Percentiles rank a stretch among this genome's conserved stretches.
Conservation (phyloP, 805 yeast species). For the Candida vaughaniae region DNA sequence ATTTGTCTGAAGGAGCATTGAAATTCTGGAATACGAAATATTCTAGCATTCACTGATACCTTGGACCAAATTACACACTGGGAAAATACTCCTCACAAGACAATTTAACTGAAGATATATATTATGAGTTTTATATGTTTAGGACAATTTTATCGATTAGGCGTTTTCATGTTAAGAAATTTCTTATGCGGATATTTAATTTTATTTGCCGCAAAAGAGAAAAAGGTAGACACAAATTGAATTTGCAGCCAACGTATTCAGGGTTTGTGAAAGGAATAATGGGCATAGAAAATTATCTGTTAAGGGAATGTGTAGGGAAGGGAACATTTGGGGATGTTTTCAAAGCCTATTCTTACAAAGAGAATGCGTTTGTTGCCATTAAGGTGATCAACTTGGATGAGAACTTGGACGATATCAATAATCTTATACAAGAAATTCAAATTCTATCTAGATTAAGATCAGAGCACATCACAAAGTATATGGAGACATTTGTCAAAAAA, state of each 20-base stretch:
- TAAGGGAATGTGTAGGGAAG: slow-evolving; percentile 65
- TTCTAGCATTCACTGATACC: too few relatives aligned
- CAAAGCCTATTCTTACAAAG: slow-evolving; percentile 46
- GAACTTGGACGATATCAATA: slow-evolving; percentile 70
- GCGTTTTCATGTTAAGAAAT: too few relatives aligned
- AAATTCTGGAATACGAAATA: slow-evolving; percentile 48
- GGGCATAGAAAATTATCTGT: slow-evolving; percentile 19
- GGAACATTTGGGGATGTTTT: slow-evolving; percentile 91
- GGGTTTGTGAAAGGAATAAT: slow-evolving; percentile 10
- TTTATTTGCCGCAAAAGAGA: slow-evolving; percentile 11
- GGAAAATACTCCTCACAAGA: too few relatives aligned
- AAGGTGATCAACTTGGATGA: slow-evolving; percentile 82
- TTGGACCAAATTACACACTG: too few relatives aligned
- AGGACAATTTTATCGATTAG: too few relatives aligned
- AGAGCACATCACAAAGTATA: slow-evolving; percentile 62
- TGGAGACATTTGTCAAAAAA: slow-evolving; percentile 61
- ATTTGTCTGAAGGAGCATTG: slow-evolving; percentile 46
- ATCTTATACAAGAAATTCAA: slow-evolving; percentile 73
- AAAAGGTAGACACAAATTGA: background rate
- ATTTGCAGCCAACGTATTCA: slow-evolving; percentile 4
- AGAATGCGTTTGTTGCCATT: slow-evolving; percentile 65
- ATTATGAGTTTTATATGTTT: too few relatives aligned
- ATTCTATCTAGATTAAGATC: slow-evolving; percentile 66
- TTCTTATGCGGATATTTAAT: too few relatives aligned
- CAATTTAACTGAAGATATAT: too few relatives aligned